Base-by-base conservation (phyloP, 225 moss, liverwort and hornwort genomes). In the Lunularia cruciata region DNA sequence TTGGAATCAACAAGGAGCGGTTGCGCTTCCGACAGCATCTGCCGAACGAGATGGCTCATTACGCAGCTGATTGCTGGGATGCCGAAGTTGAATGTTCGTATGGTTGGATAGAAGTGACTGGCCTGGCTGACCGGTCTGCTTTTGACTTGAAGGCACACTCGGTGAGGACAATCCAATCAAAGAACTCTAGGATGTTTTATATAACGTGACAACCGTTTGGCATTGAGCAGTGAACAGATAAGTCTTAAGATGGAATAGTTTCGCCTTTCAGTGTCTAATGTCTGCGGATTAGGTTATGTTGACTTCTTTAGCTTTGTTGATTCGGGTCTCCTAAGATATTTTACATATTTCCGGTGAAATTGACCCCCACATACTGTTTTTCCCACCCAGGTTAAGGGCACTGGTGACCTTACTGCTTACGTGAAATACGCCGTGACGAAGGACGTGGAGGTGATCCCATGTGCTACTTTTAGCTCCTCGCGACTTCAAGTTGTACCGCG, bases 31-130 rank as follows among this genome's bases (percentile, higher is more conserved):
- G 93, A 37, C 96, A 93, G 68, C 96, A 93, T 80, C 77, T 91
- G 70, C 83, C 77, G 31, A 98, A 93, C 48, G 91, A 98, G 75
- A 98, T 98, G 96, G 96, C 96, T 40, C 96, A 91, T 46, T 98
- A 98, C 56, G 96, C 96, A 20, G 86, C 90, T 68, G 96, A 98
- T 71, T 98, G 96, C 55, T 98, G 96, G 96, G 92, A 98, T 76
- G 90, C 92, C 25, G 96, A 98, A 75, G 83, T 98, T 38, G 87
- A 92, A 66, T 98, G 96, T 65, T 88, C 96, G 2, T 98, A 92
- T 81, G 96, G 96, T 60, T 98, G 96, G 96, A 87, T 92, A 65
- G 96, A 98, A 86, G 93, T 90, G 42, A 92, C 92, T 12, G 96
- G 96, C 61, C 73, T 87, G 72, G 96, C 96, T 20, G 96, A 98